Evolutionary conservation across 2,329 filamentous ascomycete genomes (phyloP).

Genomic region (Scytalidium lignicola): DNA sequence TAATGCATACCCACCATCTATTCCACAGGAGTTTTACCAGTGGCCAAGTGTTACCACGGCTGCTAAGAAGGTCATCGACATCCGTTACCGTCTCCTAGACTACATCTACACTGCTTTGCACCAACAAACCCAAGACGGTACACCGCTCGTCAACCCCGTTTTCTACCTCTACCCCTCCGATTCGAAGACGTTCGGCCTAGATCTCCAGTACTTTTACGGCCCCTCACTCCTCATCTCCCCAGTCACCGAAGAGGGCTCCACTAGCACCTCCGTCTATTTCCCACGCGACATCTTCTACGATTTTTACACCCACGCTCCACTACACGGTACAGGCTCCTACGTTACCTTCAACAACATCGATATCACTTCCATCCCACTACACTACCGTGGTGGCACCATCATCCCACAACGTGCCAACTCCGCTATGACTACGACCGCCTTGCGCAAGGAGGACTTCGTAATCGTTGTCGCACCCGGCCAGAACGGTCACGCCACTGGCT

Average conservation of each 20-base stretch:
- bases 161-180: constrained; percentile 65
- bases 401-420: constrained; percentile 52
- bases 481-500: constrained; percentile 59
- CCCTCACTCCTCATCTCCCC: constrained; percentile 43
- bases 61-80: constrained; percentile 62
- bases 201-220: constrained; percentile 48
- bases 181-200: constrained; percentile 37
- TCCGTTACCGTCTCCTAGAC: constrained; percentile 72
- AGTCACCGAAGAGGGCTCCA: constrained; percentile 39
- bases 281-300: constrained; percentile 46
- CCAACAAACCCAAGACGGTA: constrained; percentile 53
- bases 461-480: constrained; percentile 62
- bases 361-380: constrained; percentile 56
- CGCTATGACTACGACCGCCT: constrained; percentile 58
- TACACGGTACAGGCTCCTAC: constrained; percentile 36
- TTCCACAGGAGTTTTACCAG: constrained; percentile 68
- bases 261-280: constrained; percentile 42
- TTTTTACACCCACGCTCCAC: constrained; percentile 42
- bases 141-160: constrained; percentile 62
- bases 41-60: constrained; percentile 60
- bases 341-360: constrained; percentile 35
- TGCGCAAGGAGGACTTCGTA: constrained; percentile 63
- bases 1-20: constrained; percentile 43
- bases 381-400: constrained; percentile 60
- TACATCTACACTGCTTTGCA: constrained; percentile 73